Evolutionary conservation across 2,329 filamentous ascomycete species (phyloP).

Genomic region (Macrophomina phaseolina): DNA sequence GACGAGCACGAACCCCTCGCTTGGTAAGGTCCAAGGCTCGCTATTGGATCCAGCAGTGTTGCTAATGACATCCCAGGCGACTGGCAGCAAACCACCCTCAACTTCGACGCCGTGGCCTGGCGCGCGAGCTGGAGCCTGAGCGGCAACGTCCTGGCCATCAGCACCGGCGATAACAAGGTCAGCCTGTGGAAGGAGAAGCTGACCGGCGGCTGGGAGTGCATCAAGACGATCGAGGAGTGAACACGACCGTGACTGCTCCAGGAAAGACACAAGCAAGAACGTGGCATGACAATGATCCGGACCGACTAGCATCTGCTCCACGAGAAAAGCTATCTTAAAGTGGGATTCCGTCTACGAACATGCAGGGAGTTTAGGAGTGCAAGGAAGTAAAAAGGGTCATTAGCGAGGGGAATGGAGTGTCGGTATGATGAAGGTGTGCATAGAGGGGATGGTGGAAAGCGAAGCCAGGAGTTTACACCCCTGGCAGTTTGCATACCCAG

Average conservation of each 20-base stretch:
- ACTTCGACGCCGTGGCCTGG: slow-evolving; percentile 91
- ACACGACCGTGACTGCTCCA: not conserved
- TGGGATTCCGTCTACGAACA: not conserved
- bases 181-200: slow-evolving; percentile 98
- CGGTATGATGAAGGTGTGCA: not conserved
- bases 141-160: slow-evolving; percentile 94
- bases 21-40: slow-evolving; percentile 31
- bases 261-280: not conserved
- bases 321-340: slow-evolving; percentile 1
- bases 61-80: slow-evolving; percentile 55
- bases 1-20: slow-evolving; percentile 62
- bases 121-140: slow-evolving; percentile 97
- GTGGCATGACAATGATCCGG: slow-evolving; percentile 9
- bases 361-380: slow-evolving; percentile 8
- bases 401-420: not conserved
- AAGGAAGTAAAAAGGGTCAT: not conserved
- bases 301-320: not conserved
- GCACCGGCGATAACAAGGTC: slow-evolving; percentile 94
- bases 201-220: slow-evolving; percentile 93
- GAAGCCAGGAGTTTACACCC: not conserved
- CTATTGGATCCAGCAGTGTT: not conserved
- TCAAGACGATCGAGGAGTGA: slow-evolving; percentile 93
- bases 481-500: slow-evolving; percentile 18
- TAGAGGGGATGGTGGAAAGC: not conserved
- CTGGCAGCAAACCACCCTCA: slow-evolving; percentile 85